phyloP scores from a whole-genome alignment of 768 basidiomycete species.

The Leccinum rimulosum region DNA sequence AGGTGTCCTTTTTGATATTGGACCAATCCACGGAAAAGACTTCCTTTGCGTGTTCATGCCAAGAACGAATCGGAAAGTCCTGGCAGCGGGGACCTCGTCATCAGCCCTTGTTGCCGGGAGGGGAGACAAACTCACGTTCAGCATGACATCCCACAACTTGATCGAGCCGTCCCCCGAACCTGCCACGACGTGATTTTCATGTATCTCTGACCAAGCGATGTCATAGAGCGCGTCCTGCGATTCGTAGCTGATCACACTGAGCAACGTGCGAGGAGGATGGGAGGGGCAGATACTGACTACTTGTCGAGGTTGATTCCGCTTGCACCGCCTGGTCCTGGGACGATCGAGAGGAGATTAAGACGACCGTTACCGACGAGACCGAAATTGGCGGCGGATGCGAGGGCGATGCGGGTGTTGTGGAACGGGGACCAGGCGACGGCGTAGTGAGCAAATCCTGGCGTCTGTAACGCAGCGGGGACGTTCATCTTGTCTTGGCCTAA shows the following conservation, averaged over 20 bases:
- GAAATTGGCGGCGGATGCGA: slow-evolving; percentile 89
- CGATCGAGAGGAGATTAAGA: slow-evolving; percentile 63
- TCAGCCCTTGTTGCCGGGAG: slow-evolving; percentile 16
- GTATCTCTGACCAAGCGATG: slow-evolving; percentile 91
- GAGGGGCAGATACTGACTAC: slow-evolving; percentile 47
- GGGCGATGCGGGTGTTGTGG: slow-evolving; percentile 66
- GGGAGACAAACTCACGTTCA: slow-evolving; percentile 56
- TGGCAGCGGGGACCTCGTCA: slow-evolving; percentile 36
- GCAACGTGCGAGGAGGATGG: neutral
- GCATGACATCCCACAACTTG: slow-evolving; percentile 84
- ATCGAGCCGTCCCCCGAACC: slow-evolving; percentile 90
- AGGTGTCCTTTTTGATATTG: slow-evolving; percentile 85
- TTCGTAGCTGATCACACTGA: slow-evolving; percentile 61
- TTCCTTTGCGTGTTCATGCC: slow-evolving; percentile 94
- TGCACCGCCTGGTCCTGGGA: slow-evolving; percentile 43
- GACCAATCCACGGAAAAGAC: slow-evolving; percentile 96
- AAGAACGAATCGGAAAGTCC: slow-evolving; percentile 86
- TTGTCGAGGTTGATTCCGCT: slow-evolving; percentile 57
- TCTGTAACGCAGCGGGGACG: slow-evolving; percentile 55
- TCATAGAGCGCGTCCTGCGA: slow-evolving; percentile 90
- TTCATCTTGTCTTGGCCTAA: slow-evolving; percentile 40
- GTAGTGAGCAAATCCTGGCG: slow-evolving; percentile 85
- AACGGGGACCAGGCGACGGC: slow-evolving; percentile 84
- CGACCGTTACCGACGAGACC: slow-evolving; percentile 95
- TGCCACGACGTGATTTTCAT: slow-evolving; percentile 90